Percentiles rank a stretch among this genome's conserved stretches.
Conservation (phyloP, 2,329 filamentous ascomycete species). For the Ophiocordyceps polyrhachis-furcata region DNA sequence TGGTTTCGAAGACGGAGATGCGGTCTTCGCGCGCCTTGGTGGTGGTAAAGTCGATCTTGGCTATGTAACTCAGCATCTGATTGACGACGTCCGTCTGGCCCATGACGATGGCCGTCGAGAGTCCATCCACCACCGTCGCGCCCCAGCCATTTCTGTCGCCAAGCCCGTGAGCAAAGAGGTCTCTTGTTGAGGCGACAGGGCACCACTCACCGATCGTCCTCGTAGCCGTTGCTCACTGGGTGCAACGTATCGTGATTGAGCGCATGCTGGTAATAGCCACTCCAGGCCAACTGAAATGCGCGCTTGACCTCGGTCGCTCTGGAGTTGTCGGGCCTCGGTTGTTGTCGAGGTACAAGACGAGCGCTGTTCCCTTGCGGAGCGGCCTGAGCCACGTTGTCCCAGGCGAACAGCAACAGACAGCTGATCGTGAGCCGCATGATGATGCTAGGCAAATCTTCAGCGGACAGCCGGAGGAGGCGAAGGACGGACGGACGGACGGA, state of each 20-base stretch:
- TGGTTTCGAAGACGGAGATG: slow-evolving; percentile 72
- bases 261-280: slow-evolving; percentile 54
- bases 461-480: neutral
- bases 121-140: slow-evolving; percentile 61
- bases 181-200: neutral
- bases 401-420: slow-evolving; percentile 2
- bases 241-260: slow-evolving; percentile 61
- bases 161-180: neutral
- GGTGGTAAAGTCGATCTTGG: slow-evolving; percentile 49
- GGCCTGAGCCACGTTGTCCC: slow-evolving; percentile 2
- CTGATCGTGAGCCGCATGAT: slow-evolving; percentile 3
- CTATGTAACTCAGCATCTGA: slow-evolving; percentile 52
- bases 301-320: slow-evolving; percentile 44
- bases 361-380: neutral
- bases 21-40: slow-evolving; percentile 24
- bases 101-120: slow-evolving; percentile 69
- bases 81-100: slow-evolving; percentile 45
- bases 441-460: neutral
- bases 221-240: slow-evolving; percentile 44
- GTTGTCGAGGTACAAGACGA: neutral
- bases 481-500: neutral
- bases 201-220: slow-evolving; percentile 47
- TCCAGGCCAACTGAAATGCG: slow-evolving; percentile 53
- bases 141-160: slow-evolving; percentile 59
- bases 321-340: slow-evolving; percentile 13